Conservation (phyloP, 2,329 filamentous ascomycete genomes). For the Diaporthe amygdali region DNA sequence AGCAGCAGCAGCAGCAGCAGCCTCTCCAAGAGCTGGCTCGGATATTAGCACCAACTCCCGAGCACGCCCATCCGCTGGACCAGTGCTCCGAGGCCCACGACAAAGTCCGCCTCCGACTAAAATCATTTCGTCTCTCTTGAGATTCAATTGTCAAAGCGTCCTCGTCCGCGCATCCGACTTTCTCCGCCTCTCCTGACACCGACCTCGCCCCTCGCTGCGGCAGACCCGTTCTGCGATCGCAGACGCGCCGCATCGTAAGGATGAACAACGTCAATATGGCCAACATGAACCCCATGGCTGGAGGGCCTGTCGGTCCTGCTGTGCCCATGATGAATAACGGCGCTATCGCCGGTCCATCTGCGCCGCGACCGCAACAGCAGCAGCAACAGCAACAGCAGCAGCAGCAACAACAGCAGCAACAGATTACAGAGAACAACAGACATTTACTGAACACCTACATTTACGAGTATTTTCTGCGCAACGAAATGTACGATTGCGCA, state of each 20-base stretch:
- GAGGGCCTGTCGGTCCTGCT: constrained; percentile 67
- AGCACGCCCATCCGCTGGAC: constrained; percentile 17
- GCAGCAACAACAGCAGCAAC: constrained; percentile 46
- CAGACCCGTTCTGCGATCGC: constrained; percentile 46
- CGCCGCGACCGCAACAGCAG: constrained; percentile 43
- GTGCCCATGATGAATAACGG: constrained; percentile 73
- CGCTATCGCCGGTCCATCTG: constrained; percentile 39
- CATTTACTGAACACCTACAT: constrained; percentile 82
- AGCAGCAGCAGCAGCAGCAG: not conserved
- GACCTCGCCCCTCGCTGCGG: constrained; percentile 26
- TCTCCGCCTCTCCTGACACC: constrained; percentile 18
- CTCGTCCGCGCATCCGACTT: constrained; percentile 7
- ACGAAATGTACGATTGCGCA: constrained; percentile 84
- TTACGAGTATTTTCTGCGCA: constrained; percentile 89
- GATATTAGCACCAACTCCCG: constrained; percentile 14
- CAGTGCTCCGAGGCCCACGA: constrained; percentile 17
- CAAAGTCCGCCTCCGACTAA: constrained; percentile 11
- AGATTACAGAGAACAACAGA: constrained; percentile 53
- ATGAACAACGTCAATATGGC: constrained; percentile 74
- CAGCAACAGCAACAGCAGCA: constrained; percentile 44
- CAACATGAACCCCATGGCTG: constrained; percentile 69
- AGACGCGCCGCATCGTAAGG: constrained; percentile 31
- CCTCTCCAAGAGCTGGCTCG: constrained; percentile 25
- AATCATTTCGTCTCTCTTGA: constrained; percentile 8
- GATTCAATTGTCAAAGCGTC: constrained; percentile 14